Base-by-base conservation (phyloP, 202 grass and related monocot species). In the Thinopyrum obtusiflorum region DNA sequence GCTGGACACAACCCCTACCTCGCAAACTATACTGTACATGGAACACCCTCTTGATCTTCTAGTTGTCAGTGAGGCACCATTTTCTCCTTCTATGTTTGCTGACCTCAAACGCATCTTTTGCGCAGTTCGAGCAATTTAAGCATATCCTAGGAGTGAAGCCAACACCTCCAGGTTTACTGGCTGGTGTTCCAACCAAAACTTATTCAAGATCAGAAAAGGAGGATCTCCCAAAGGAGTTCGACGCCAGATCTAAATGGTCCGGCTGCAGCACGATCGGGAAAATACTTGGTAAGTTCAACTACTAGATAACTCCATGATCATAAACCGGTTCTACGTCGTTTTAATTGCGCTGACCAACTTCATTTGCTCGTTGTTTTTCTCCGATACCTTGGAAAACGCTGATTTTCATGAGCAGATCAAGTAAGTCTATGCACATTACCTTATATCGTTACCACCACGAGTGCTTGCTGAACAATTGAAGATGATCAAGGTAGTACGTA, bases 91-190 rank as follows among this genome's bases (percentile, higher is more conserved):
- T 60, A 3, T 15, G 6, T 35, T 83, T 36, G 49, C 23, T 78
- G 40, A 47, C 32, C 32, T 78, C 42, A 57, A 28, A 86, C 42
- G 5, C 32, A 28, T 32, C n/a, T 1, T 46, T 35, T 44, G 25
- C 78, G 64, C 68, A 98, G 93, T 4, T 93, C 82, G 79, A 64
- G 0, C 95, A 98, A 86, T 98, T 98, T 75, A 92, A 95, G 61
- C 93, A 86, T 83, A 90, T 98, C 72, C 93, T 98, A 64, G 93
- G 93, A 74, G 95, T 93, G 49, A 98, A 95, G 37, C 89, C 82
- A 39, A 71, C 86, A 51, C 84, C 93, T 59, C 37, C 20, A 9
- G 82, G 75, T 86, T 71, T 74, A 35, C 57, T 92, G 23, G 5
- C 61, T 9, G 84, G 86, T 89, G 82, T 95, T 75, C 87, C 87